A percentile compares a stretch with the other conserved stretches of the same genome.
phyloP scores from a whole-genome alignment of 345 rosid genomes.

The Angophora floribunda region DNA sequence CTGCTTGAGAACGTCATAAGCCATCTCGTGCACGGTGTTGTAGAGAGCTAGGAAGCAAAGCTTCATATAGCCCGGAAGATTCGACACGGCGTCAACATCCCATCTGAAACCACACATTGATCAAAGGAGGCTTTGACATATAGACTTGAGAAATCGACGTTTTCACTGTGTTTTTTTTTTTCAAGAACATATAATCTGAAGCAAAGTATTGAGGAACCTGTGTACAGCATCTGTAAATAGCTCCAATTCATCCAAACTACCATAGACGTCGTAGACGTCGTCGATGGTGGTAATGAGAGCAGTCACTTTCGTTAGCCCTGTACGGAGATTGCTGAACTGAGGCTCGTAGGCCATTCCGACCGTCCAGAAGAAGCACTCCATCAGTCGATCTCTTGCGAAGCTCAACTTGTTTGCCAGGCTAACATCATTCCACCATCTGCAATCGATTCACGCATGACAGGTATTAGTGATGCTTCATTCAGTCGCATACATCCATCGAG shows the following conservation, averaged over 20 bases:
- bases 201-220: constrained; percentile 2
- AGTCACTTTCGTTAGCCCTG: constrained; percentile 20
- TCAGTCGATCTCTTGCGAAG: constrained; percentile 33
- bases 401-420: constrained; percentile 9
- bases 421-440: constrained; percentile 29
- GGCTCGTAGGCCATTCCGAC: constrained; percentile 21
- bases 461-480: neutral
- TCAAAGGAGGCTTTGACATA: neutral
- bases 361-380: constrained; percentile 38
- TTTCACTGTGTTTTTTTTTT: neutral
- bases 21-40: constrained; percentile 31
- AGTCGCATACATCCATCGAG: neutral
- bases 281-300: constrained; percentile 20
- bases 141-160: neutral
- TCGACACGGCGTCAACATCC: constrained; percentile 17
- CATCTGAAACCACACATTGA: constrained; percentile 15
- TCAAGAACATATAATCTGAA: neutral
- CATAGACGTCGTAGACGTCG: constrained; percentile 34
- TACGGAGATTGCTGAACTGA: constrained; percentile 8
- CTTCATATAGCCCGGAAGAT: constrained; percentile 31
- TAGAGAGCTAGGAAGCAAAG: constrained; percentile 28
- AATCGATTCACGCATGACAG: neutral
- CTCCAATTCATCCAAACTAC: constrained; percentile 21
- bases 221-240: constrained; percentile 23
- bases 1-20: constrained; percentile 21